phyloP scores from a whole-genome alignment of 768 basidiomycete species.

The Mycena vulgaris region DNA sequence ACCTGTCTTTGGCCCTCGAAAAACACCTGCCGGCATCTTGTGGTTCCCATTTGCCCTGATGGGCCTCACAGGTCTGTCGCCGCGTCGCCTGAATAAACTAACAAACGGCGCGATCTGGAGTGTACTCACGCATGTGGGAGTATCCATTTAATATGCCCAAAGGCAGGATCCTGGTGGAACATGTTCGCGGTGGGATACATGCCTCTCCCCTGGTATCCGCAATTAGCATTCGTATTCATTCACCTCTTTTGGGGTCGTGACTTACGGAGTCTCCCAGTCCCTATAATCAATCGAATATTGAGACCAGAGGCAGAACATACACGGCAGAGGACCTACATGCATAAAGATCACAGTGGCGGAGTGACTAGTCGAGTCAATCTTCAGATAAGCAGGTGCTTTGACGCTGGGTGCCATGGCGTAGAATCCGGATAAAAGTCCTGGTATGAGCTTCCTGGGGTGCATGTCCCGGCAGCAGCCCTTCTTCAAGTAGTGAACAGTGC shows the following conservation, averaged over 20 bases:
- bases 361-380: slow-evolving; percentile 17
- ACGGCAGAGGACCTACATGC: slow-evolving; percentile 18
- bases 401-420: slow-evolving; percentile 10
- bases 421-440: neutral
- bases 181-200: slow-evolving; percentile 22
- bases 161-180: slow-evolving; percentile 18
- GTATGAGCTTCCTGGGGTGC: slow-evolving; percentile 5
- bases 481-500: neutral
- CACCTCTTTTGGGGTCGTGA: neutral
- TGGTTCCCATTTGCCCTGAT: slow-evolving; percentile 16
- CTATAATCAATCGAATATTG: neutral
- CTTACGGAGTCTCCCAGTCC: slow-evolving; percentile 24
- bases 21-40: slow-evolving; percentile 12
- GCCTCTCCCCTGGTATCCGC: slow-evolving; percentile 9
- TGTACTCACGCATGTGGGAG: slow-evolving; percentile 25
- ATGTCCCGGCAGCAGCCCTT: neutral
- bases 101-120: neutral
- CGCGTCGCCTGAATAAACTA: neutral
- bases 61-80: slow-evolving; percentile 9
- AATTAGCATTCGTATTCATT: neutral
- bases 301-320: neutral
- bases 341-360: slow-evolving; percentile 29
- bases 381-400: slow-evolving; percentile 6
- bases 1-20: neutral
- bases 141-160: slow-evolving; percentile 19